Conservation (phyloP, 495 filamentous ascomycete genomes). For the Massariosphaeria phaeospora region DNA sequence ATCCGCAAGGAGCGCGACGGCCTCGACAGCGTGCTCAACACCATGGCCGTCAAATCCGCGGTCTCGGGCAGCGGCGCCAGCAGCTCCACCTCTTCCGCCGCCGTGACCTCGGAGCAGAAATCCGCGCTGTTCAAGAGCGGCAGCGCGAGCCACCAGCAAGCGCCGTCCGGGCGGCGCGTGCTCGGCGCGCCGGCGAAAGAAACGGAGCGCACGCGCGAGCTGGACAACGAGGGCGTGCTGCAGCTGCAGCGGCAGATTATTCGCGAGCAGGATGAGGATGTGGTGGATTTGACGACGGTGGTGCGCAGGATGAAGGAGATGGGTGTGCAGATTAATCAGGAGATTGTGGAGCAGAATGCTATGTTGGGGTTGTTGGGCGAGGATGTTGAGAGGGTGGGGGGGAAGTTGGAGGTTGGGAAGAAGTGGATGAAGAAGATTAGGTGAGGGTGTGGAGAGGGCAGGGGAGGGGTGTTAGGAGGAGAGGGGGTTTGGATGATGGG, state of each 20-base stretch:
- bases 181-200: slow-evolving; percentile 69
- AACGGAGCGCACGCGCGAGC: slow-evolving; percentile 78
- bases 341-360: slow-evolving; percentile 78
- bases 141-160: slow-evolving; percentile 19
- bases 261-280: slow-evolving; percentile 75
- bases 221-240: slow-evolving; percentile 85
- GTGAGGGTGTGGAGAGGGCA: no score
- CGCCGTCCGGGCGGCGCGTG: slow-evolving; percentile 54
- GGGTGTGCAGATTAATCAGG: slow-evolving; percentile 76
- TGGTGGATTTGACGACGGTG: slow-evolving; percentile 69
- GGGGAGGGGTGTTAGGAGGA: no score
- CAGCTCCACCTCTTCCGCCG: slow-evolving; percentile 30
- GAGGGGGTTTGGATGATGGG: no score
- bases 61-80: neutral
- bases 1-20: slow-evolving; percentile 81
- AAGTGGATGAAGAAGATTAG: slow-evolving; percentile 73
- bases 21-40: slow-evolving; percentile 72
- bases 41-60: slow-evolving; percentile 56
- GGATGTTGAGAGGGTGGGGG: slow-evolving; percentile 63
- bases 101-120: slow-evolving; percentile 43
- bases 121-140: slow-evolving; percentile 48
- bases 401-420: slow-evolving; percentile 79
- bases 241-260: slow-evolving; percentile 81
- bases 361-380: slow-evolving; percentile 71
- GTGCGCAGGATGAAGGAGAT: slow-evolving; percentile 79